Evolutionary conservation across 495 filamentous ascomycete genomes (phyloP).

Genomic region (Podospora tetraspora): DNA sequence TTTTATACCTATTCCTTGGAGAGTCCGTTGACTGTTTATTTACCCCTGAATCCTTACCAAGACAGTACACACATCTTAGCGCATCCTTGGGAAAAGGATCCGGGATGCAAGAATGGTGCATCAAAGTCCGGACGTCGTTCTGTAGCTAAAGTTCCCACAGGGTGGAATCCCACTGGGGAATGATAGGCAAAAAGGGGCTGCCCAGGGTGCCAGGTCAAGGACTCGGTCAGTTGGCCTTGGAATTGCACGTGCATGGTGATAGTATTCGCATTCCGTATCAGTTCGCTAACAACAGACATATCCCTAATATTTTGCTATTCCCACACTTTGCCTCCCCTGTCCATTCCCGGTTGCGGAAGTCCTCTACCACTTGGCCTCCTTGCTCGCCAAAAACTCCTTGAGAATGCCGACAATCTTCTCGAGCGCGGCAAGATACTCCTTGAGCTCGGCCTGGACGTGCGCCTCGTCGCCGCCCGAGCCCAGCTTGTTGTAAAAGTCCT

Average conservation of each 20-base stretch:
- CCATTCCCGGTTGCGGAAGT: not conserved
- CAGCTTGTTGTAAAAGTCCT: slow-evolving; percentile 83
- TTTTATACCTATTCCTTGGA: not conserved
- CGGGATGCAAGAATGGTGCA: not conserved
- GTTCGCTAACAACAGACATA: not conserved
- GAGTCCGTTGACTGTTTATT: not conserved
- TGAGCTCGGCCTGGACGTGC: slow-evolving; percentile 56
- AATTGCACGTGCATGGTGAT: no score
- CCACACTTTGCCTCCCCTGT: not conserved
- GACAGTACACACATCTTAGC: not conserved
- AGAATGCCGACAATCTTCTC: slow-evolving; percentile 70
- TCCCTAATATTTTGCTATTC: not conserved
- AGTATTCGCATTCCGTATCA: not conserved
- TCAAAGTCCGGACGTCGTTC: no score
- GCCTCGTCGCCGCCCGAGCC: slow-evolving; percentile 51
- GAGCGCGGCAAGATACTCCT: slow-evolving; percentile 65
- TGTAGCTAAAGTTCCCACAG: no score
- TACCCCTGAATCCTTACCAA: not conserved
- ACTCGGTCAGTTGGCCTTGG: no score
- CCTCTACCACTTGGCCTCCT: slow-evolving; percentile 68
- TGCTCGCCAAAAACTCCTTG: slow-evolving; percentile 62
- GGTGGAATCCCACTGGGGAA: no score
- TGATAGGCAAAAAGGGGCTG: no score
- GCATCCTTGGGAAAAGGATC: not conserved
- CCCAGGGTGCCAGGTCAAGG: no score